Evolutionary conservation across 257 asterid genomes (phyloP).

Genomic region (Penstemon davidsonii): DNA sequence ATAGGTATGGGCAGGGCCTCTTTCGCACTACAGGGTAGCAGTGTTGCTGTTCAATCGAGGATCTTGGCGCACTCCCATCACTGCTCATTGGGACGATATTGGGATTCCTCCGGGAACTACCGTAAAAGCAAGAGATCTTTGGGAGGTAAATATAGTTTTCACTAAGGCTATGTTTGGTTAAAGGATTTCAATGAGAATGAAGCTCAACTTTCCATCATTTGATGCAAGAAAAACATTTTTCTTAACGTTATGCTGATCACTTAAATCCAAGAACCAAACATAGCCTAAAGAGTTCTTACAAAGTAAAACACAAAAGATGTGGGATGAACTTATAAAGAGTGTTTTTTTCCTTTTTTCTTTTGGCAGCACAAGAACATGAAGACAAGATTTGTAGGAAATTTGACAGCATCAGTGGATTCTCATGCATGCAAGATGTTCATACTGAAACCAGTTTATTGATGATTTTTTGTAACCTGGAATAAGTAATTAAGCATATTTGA

Average conservation of each 20-base stretch:
- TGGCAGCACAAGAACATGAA: slow-evolving; percentile 71
- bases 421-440: slow-evolving; percentile 86
- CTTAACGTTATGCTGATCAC: no score
- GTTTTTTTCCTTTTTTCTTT: background rate
- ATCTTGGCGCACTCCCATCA: slow-evolving; percentile 27
- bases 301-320: no score
- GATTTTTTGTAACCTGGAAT: background rate
- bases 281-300: no score
- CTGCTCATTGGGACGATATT: slow-evolving; percentile 83
- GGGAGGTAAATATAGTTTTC: slow-evolving; percentile 54
- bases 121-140: slow-evolving; percentile 67
- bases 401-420: slow-evolving; percentile 62
- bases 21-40: slow-evolving; percentile 65
- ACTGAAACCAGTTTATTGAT: slow-evolving; percentile 53
- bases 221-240: no score
- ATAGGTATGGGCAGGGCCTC: slow-evolving; percentile 94
- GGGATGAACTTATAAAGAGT: background rate
- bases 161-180: no score
- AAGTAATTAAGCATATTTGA: no score
- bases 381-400: slow-evolving; percentile 52
- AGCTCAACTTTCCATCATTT: no score
- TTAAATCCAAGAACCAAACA: no score
- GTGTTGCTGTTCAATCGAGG: slow-evolving; percentile 74
- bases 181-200: no score
- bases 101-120: slow-evolving; percentile 54